phyloP scores from a whole-genome alignment of 108 stramenopile species.

The Cyclotella kingstonii region DNA sequence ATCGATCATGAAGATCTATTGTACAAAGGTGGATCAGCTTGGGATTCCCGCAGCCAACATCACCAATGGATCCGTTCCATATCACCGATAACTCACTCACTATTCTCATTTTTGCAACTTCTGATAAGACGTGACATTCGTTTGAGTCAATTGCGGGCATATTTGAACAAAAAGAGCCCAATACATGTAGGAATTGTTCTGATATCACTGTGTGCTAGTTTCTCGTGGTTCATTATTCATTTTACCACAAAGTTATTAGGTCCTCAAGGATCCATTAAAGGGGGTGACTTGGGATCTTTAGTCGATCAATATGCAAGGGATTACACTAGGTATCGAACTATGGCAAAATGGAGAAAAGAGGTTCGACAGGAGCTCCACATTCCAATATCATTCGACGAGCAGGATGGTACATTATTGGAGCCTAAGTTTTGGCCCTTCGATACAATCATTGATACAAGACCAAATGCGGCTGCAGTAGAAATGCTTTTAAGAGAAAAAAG shows the following conservation, averaged over 20 bases:
- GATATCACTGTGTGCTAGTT: neutral
- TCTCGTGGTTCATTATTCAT: neutral
- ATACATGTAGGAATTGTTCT: constrained; percentile 1
- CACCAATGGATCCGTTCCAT: neutral
- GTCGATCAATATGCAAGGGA: constrained; percentile 34
- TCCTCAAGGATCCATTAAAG: constrained; percentile 35
- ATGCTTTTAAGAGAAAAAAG: constrained; percentile 37
- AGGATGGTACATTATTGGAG: constrained; percentile 25
- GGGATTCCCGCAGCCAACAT: constrained; percentile 13
- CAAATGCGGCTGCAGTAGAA: constrained; percentile 31
- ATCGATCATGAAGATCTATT: neutral
- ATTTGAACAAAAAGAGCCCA: constrained; percentile 12
- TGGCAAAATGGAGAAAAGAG: constrained; percentile 36
- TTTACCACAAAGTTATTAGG: constrained; percentile 11
- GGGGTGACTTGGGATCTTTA: constrained; percentile 20
- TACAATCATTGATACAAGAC: constrained; percentile 21
- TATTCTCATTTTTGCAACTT: neutral
- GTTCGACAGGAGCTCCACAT: constrained; percentile 22
- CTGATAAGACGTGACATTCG: constrained; percentile 1
- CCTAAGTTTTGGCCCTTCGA: constrained; percentile 30
- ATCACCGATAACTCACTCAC: neutral
- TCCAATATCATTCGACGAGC: constrained; percentile 18
- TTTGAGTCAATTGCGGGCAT: constrained; percentile 2
- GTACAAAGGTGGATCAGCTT: neutral
- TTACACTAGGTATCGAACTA: constrained; percentile 35